Evolutionary conservation across 2,329 filamentous ascomycete species (phyloP), one percentile per base, ranked within the genome.

Genomic region (Penicillium frequentans): DNA sequence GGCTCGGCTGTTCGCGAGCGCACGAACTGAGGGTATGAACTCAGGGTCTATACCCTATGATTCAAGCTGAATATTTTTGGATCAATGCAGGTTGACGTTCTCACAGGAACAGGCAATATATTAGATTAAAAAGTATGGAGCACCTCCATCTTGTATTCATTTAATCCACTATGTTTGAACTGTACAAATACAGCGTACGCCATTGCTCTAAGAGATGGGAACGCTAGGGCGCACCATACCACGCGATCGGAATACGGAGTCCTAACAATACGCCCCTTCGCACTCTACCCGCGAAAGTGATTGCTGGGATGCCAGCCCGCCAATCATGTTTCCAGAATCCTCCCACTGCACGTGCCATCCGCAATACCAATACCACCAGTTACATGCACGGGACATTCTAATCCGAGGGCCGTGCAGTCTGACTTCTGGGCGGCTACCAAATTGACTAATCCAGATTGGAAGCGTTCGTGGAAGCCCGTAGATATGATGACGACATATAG

Each of bases 221-320:
- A 26, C 43, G 21, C 43, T 27, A 26, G 26, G 43, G 43, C 27
- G 24, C 3, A 31, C 29, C 3, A 14, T 31, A n/a, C 14, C 6
- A 10, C n/a, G 35, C n/a, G 1, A 39, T 19, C 7, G 16, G n/a
- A 19, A 37, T 54, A 57, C 54, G 46, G 16, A 37, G 7, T 10
- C 43, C 14, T 58, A n/a, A 62, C 60, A 44, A 54, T 55, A 58
- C 49, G 26, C 10, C 19, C 19, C 31, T 13, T 33, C n/a, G 13
- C 26, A 6, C 26, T 26, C 33, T n/a, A 23, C 37, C 43, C 21
- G 44, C 23, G 23, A 35, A 11, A 29, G 11, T 51, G 21, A 64
- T 67, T 67, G 63, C 58, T 63, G 62, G 64, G 23, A 52, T 16
- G 23, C 9, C 14, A 44, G 55, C 55, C 64, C 64, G 56, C 64